A percentile compares a stretch with the other conserved stretches of the same genome.
phyloP scores from a whole-genome alignment of 495 filamentous ascomycete genomes.

The Xylaria palmicola region DNA sequence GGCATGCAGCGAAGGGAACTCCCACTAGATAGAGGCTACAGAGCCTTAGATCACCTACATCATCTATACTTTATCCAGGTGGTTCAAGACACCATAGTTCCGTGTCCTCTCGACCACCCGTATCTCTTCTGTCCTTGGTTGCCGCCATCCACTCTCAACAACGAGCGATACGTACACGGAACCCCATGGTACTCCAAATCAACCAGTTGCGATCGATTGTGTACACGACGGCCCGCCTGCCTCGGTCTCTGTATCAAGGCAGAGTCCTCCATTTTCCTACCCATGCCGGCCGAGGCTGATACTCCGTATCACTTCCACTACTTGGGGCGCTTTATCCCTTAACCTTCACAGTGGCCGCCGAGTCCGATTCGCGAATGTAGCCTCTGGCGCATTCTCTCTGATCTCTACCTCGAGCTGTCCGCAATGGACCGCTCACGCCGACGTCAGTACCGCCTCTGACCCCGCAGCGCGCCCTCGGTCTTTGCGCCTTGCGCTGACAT shows the following conservation, averaged over 20 bases:
- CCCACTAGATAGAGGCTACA: not conserved
- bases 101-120: not conserved
- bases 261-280: constrained; percentile 29
- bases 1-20: not conserved
- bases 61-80: too few relatives aligned
- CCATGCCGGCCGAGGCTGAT: constrained; percentile 49
- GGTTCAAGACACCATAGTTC: too few relatives aligned
- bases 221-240: constrained; percentile 9
- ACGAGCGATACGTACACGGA: not conserved
- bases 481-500: constrained; percentile 26
- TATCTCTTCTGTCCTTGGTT: not conserved
- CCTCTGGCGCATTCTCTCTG: constrained; percentile 16
- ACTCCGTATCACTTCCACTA: constrained; percentile 46
- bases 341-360: constrained; percentile 32
- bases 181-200: not conserved
- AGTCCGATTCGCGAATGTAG: constrained; percentile 39
- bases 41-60: too few relatives aligned
- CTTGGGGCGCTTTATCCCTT: constrained; percentile 46
- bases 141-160: not conserved
- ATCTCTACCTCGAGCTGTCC: constrained; percentile 28
- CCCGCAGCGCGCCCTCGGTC: not conserved
- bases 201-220: constrained; percentile 2
- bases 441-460: constrained; percentile 54
- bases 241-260: constrained; percentile 26
- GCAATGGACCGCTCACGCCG: constrained; percentile 83